Evolutionary conservation across 176 grass and related monocot species (phyloP), one percentile per base, ranked within the genome.

Genomic region (Juncus inflexus): DNA sequence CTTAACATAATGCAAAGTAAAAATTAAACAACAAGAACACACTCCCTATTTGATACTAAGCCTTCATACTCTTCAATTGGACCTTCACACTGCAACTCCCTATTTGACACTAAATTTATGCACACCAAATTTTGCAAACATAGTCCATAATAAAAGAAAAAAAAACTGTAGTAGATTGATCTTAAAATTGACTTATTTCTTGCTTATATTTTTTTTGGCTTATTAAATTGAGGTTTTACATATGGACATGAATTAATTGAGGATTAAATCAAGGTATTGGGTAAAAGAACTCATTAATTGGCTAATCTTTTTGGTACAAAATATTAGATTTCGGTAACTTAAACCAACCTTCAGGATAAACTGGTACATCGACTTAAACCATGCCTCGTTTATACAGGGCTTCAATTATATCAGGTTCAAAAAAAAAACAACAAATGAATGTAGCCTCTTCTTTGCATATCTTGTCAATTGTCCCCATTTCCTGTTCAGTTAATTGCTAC

Each of bases 371-470:
- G 55, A 87, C 90, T 64, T 87, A 95, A 65, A 95, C 77, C 50
- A 95, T 58, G 15, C 86, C 90, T 81, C 86, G 83, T 80, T 73
- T 95, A 64, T 82, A 86, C 58, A 83, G 84, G 69, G 75, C 82
- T 64, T 84, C 81, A 76, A 96, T 76, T 58, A 96, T 56, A 50
- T 86, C 83, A 12, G 74, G 77, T 74, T 96, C 92, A 86, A 96
- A 96, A 54, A 96, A 77, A 96, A 96, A 54, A 96, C 77, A 66
- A 96, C 74, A 84, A 79, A 91, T 64, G 81, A 89, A 79, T 91
- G 0, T 96, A 36, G 84, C 92, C 83, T 96, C 92, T 70, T 87
- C 86, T 77, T 91, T 91, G 77, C 87, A 96, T 62, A 96, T 87
- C 78, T 91, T 96, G 82, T 96, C 92, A 76, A n/a, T n/a, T n/a